These are phyloP conservation scores for Metarhizium album DNA, from an alignment of 2,329 filamentous ascomycete species.

Conservation along the genomic window DNA sequence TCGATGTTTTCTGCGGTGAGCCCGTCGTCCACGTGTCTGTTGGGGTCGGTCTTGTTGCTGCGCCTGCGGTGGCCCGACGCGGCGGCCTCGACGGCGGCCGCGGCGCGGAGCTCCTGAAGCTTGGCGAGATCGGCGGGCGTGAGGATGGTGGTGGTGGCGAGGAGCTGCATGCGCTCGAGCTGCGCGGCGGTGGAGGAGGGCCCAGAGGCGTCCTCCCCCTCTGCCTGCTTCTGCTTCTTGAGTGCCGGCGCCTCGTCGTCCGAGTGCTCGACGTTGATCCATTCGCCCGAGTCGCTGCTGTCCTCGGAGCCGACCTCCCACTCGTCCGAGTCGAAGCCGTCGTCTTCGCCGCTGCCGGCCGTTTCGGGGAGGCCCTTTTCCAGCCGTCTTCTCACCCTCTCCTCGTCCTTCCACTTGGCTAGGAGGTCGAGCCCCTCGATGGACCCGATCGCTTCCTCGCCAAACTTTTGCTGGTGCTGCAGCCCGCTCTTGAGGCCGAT, in stretches of 20 bases:
- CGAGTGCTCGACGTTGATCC: constrained; percentile 84
- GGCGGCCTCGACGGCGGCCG: constrained; percentile 58
- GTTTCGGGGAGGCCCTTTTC: constrained; percentile 58
- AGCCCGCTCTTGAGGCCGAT: constrained; percentile 70
- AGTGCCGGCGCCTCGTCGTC: constrained; percentile 61
- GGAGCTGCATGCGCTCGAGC: constrained; percentile 48
- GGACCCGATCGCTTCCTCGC: constrained; percentile 66
- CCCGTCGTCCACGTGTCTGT: constrained; percentile 72
- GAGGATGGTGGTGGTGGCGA: constrained; percentile 88
- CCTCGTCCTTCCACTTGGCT: constrained; percentile 88
- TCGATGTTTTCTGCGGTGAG: constrained; percentile 89
- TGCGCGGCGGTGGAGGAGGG: constrained; percentile 32
- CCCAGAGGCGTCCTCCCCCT: constrained; percentile 18
- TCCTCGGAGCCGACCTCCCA: constrained; percentile 53
- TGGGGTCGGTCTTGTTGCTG: constrained; percentile 32
- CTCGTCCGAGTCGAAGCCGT: constrained; percentile 41
- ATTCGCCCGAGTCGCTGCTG: constrained; percentile 67
- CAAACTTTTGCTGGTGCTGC: constrained; percentile 68
- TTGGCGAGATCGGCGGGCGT: constrained; percentile 95
- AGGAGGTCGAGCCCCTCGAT: constrained; percentile 91
- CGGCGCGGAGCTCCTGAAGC: constrained; percentile 73
- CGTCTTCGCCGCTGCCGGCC: constrained; percentile 48
- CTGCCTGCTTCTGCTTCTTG: constrained; percentile 30
- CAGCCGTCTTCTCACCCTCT: constrained; percentile 60
- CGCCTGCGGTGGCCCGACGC: constrained; percentile 36